Conservation (phyloP, 225 moss, liverwort and hornwort species). For the Climacium dendroides region DNA sequence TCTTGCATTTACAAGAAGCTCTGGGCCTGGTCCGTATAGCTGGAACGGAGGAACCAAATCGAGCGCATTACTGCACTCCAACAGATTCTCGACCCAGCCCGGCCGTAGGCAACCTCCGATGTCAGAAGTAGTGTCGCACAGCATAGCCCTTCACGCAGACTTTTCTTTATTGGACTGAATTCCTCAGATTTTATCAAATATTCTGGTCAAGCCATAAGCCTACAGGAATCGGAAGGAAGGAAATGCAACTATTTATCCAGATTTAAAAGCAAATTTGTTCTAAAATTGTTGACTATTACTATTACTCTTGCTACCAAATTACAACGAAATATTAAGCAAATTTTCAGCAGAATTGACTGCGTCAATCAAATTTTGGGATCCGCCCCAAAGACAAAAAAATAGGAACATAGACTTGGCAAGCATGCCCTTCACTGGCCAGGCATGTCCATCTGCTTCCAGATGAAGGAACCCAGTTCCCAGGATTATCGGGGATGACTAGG, state of each 20-base stretch:
- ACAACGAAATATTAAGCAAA: background rate
- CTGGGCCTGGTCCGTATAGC: background rate
- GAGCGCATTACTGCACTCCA: background rate
- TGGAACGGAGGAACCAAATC: background rate
- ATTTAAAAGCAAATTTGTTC: background rate
- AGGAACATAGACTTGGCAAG: background rate
- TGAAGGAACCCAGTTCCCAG: background rate
- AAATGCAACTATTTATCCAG: background rate
- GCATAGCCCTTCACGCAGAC: background rate
- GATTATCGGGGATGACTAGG: background rate
- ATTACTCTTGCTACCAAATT: background rate
- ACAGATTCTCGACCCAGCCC: background rate
- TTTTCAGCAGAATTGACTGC: background rate
- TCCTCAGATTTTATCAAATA: background rate
- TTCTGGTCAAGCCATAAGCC: background rate
- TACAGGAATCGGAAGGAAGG: background rate
- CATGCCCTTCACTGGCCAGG: background rate
- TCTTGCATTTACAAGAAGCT: background rate
- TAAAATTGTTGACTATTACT: background rate
- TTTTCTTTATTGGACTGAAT: too few species aligned
- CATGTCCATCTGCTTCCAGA: background rate
- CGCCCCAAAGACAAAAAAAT: background rate
- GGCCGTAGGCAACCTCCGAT: too few species aligned
- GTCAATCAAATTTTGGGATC: background rate
- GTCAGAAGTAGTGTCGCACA: background rate